Conservation (phyloP, 345 rosid genomes). For the Populus davidiana region DNA sequence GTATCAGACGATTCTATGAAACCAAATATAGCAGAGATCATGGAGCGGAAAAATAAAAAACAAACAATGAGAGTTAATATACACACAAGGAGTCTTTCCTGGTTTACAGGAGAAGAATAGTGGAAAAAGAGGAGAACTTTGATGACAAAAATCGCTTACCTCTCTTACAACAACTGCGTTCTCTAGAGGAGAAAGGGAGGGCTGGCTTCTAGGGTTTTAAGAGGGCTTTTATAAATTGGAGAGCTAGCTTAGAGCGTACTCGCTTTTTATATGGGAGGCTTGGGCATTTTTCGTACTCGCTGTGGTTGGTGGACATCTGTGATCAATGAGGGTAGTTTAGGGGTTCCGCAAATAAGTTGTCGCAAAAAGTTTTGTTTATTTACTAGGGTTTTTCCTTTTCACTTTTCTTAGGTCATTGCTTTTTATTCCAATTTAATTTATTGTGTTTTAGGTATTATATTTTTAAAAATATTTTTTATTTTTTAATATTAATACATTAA, state of each 20-base stretch:
- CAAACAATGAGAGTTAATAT: not conserved
- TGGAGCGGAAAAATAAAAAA: not conserved
- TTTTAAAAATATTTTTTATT: no score
- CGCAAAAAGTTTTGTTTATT: no score
- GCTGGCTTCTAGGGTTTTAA: not conserved
- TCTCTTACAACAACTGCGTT: not conserved
- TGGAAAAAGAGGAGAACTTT: not conserved
- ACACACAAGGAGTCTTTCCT: not conserved
- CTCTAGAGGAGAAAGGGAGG: not conserved
- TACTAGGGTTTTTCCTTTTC: no score
- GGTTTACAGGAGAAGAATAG: not conserved
- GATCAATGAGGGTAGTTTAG: not conserved
- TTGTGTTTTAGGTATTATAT: no score
- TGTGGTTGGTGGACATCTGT: not conserved
- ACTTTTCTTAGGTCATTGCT: no score
- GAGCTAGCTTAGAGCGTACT: not conserved
- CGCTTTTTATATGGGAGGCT: not conserved
- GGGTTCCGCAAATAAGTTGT: not conserved
- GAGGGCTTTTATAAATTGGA: not conserved
- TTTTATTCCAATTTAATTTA: no score
- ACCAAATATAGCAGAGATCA: not conserved
- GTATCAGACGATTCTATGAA: not conserved
- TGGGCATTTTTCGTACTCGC: not conserved
- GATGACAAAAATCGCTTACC: not conserved
- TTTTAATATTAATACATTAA: no score